Evolutionary conservation across 2,329 filamentous ascomycete genomes (phyloP).

Genomic region (Zymoseptoria brevis): DNA sequence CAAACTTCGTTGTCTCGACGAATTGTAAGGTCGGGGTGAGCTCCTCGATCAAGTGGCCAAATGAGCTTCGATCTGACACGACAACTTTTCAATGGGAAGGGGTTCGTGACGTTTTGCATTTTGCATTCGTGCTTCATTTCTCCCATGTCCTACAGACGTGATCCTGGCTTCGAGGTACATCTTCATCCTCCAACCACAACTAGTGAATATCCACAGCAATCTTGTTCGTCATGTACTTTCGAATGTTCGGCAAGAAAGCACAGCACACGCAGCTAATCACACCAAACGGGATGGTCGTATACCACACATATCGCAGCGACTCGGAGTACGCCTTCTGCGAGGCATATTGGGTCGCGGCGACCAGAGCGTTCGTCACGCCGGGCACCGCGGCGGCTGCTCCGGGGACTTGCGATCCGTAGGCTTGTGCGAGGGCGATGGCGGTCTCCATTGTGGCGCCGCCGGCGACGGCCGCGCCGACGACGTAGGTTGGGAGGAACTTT

Average conservation of each 20-base stretch:
- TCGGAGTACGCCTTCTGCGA: slow-evolving; percentile 16
- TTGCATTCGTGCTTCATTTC: too few species aligned
- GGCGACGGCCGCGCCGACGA: slow-evolving; percentile 37
- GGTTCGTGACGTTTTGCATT: too few species aligned
- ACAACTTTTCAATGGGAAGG: too few species aligned
- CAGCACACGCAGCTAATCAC: slow-evolving; percentile 17
- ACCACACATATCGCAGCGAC: slow-evolving; percentile 18
- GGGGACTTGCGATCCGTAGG: slow-evolving; percentile 16
- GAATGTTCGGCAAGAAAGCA: slow-evolving; percentile 19
- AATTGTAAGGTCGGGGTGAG: too few species aligned
- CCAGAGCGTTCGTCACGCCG: slow-evolving; percentile 6
- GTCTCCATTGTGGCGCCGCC: slow-evolving; percentile 8
- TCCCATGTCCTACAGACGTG: too few species aligned
- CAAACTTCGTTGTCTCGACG: too few species aligned
- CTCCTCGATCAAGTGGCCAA: too few species aligned
- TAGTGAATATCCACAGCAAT: slow-evolving; percentile 18
- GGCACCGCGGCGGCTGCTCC: slow-evolving; percentile 13
- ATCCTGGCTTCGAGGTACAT: too few species aligned
- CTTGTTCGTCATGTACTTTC: slow-evolving; percentile 17
- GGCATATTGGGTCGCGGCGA: slow-evolving; percentile 16
- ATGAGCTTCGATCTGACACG: too few species aligned
- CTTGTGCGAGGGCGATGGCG: slow-evolving; percentile 6
- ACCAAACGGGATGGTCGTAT: slow-evolving; percentile 19
- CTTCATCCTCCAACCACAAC: neutral
- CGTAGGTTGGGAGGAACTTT: slow-evolving; percentile 43